phyloP scores from a whole-genome alignment of 148 eudicot species.

The Chenopodium quinoa region DNA sequence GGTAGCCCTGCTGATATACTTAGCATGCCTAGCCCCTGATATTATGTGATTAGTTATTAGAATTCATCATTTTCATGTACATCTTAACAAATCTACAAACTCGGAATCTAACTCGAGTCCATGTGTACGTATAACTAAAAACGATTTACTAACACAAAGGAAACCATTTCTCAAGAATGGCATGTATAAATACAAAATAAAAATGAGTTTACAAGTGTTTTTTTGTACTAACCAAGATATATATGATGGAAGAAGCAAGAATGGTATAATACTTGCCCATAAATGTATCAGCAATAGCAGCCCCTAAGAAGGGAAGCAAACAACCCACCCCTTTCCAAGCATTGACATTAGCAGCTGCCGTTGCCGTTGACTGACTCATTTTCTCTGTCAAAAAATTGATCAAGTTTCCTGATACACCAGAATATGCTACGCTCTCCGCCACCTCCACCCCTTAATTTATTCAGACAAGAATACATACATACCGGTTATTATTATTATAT shows the following conservation, averaged over 20 bases:
- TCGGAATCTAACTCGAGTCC: too few relatives aligned
- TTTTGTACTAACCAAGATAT: constrained; percentile 37
- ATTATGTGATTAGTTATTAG: too few relatives aligned
- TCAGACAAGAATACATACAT: neutral
- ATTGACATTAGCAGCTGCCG: constrained; percentile 46
- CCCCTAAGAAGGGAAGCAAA: constrained; percentile 42
- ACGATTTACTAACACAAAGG: too few relatives aligned
- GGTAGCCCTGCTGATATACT: constrained; percentile 55
- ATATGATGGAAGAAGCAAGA: constrained; percentile 35
- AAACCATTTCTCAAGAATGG: too few relatives aligned
- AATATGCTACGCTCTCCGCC: constrained; percentile 33
- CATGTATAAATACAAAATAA: neutral
- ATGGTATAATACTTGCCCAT: constrained; percentile 44
- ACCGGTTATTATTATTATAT: too few relatives aligned
- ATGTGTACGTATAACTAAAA: too few relatives aligned
- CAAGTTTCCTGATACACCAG: constrained; percentile 29
- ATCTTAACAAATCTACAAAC: too few relatives aligned
- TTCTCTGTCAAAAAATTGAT: constrained; percentile 41
- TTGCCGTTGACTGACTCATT: constrained; percentile 46
- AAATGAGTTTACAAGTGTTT: too few relatives aligned
- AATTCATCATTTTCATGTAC: too few relatives aligned
- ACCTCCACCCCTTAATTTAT: constrained; percentile 24
- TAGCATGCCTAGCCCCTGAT: constrained; percentile 61
- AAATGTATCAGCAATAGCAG: constrained; percentile 47
- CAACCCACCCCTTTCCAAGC: constrained; percentile 44